Percentiles rank a stretch among this genome's conserved stretches.
These are phyloP conservation scores for Didymella lethalis DNA, from an alignment of 2,329 filamentous ascomycete genomes.

Conservation along the genomic window DNA sequence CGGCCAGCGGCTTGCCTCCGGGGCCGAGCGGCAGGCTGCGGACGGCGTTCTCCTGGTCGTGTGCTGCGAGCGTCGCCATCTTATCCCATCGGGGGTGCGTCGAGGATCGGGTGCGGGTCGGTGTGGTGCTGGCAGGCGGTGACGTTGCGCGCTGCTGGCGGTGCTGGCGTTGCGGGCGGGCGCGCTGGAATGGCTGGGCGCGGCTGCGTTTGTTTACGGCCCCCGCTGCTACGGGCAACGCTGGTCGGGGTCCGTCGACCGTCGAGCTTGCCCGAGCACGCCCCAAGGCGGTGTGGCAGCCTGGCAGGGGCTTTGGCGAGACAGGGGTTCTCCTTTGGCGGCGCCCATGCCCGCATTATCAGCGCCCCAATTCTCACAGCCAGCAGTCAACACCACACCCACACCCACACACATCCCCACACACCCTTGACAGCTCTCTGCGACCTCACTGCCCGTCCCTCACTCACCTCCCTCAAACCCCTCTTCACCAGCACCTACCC, in stretches of 20 bases:
- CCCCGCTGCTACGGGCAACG: conserved; percentile 38
- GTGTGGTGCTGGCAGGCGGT: conserved; percentile 22
- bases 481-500: conserved; percentile 7
- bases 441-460: conserved; percentile 18
- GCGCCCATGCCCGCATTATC: conserved; percentile 40
- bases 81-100: conserved; percentile 44
- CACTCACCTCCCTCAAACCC: not conserved
- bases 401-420: conserved; percentile 14
- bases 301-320: conserved; percentile 20
- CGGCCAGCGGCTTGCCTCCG: conserved; percentile 73
- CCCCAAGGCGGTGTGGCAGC: conserved; percentile 13
- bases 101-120: conserved; percentile 22
- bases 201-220: conserved; percentile 38
- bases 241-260: conserved; percentile 3
- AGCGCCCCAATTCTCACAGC: conserved; percentile 32
- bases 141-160: conserved; percentile 8
- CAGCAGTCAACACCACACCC: conserved; percentile 30
- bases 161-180: no score
- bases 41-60: conserved; percentile 88
- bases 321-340: conserved; percentile 29
- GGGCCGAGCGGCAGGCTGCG: conserved; percentile 75
- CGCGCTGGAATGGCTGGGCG: conserved; percentile 5
- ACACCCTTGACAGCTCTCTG: conserved; percentile 18
- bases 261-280: conserved; percentile 6
- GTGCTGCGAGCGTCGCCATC: conserved; percentile 74